Percentiles rank a stretch among this genome's conserved stretches.
Evolutionary conservation across 768 basidiomycete genomes (phyloP).

Genomic region (Amanita subjunquillea): DNA sequence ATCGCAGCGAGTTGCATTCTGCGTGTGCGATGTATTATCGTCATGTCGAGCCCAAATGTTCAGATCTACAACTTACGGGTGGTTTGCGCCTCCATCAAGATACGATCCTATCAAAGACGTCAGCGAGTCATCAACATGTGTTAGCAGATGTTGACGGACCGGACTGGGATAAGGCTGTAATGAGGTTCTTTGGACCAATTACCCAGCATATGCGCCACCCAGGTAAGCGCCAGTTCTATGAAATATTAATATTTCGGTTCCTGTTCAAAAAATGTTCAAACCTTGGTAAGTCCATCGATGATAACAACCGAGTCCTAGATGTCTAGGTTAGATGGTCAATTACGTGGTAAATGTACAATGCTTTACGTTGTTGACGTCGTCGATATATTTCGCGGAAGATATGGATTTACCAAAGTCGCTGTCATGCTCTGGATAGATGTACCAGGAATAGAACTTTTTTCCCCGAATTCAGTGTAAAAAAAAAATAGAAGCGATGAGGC

Average conservation of each 20-base stretch:
- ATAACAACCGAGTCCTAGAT: conserved; percentile 70
- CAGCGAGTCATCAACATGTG: not conserved
- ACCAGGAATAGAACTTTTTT: conserved; percentile 89
- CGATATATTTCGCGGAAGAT: conserved; percentile 74
- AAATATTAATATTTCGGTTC: not conserved
- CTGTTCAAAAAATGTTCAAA: conserved; percentile 11
- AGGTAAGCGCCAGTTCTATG: conserved; percentile 87
- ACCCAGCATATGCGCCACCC: conserved; percentile 97
- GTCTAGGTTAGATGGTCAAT: not conserved
- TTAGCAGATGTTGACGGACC: conserved; percentile 25
- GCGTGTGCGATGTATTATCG: not conserved
- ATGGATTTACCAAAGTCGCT: conserved; percentile 68
- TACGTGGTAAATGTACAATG: not conserved
- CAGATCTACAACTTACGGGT: conserved; percentile 47
- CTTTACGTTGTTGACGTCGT: conserved; percentile 70
- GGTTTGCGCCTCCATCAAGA: conserved; percentile 91
- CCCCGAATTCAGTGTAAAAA: not conserved
- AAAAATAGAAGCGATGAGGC: not conserved
- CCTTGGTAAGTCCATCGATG: conserved; percentile 91
- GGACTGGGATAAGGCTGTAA: conserved; percentile 87
- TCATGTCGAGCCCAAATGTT: not conserved
- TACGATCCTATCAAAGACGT: conserved; percentile 47
- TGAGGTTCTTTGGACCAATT: conserved; percentile 78
- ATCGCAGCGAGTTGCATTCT: conserved; percentile 86
- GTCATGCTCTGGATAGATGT: conserved; percentile 77